Conservation (phyloP, 768 basidiomycete species). For the Russula sp. region DNA sequence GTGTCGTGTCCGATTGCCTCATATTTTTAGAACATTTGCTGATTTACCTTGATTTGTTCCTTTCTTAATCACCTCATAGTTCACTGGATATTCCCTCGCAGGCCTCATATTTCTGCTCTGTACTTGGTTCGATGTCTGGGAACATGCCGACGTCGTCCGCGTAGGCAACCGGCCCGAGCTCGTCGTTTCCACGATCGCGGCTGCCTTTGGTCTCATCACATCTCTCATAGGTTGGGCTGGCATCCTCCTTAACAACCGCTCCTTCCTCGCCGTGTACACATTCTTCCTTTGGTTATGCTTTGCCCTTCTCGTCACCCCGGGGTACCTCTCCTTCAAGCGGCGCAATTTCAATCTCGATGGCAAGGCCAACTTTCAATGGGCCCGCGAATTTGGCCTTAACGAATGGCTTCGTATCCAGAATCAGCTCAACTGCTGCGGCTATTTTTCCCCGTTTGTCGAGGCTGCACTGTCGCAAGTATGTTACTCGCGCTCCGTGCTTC, state of each 20-base stretch:
- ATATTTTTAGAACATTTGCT: neutral
- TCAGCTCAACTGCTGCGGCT: conserved; percentile 71
- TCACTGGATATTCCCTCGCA: conserved; percentile 52
- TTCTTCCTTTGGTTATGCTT: conserved; percentile 70
- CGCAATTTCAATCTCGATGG: conserved; percentile 74
- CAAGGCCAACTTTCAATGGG: conserved; percentile 76
- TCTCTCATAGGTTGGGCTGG: conserved; percentile 72
- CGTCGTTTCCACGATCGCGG: conserved; percentile 62
- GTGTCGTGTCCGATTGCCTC: neutral
- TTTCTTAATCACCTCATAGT: conserved; percentile 28
- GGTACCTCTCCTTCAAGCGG: conserved; percentile 72
- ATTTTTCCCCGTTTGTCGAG: conserved; percentile 73
- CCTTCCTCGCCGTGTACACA: conserved; percentile 69
- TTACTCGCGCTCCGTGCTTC: conserved; percentile 61
- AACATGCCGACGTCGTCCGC: conserved; percentile 60
- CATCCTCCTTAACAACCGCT: conserved; percentile 75
- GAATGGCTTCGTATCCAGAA: conserved; percentile 68
- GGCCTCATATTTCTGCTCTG: conserved; percentile 60
- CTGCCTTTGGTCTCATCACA: conserved; percentile 51
- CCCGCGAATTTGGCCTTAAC: conserved; percentile 45
- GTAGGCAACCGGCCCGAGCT: conserved; percentile 63
- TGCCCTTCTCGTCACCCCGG: conserved; percentile 61
- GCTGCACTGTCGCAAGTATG: conserved; percentile 70
- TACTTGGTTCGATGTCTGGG: conserved; percentile 72
- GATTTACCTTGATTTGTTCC: neutral